A percentile compares a stretch with the other conserved stretches of the same genome.
phyloP scores from a whole-genome alignment of 768 basidiomycete genomes.

The Xerocomellus dryophilus region DNA sequence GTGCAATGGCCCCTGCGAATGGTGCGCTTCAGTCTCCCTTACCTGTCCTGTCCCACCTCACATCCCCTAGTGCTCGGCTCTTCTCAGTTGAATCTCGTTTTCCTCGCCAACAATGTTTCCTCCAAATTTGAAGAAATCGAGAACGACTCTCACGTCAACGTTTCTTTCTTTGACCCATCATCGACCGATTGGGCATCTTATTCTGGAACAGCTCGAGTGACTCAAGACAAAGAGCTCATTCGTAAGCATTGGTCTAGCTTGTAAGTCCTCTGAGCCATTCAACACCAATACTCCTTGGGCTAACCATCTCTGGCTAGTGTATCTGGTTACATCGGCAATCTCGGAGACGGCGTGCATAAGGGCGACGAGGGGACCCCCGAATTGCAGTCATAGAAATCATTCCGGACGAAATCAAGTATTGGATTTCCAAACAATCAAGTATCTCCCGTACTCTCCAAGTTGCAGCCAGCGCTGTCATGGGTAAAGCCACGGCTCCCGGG shows the following conservation, averaged over 20 bases:
- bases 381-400: conserved; percentile 75
- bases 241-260: conserved; percentile 60
- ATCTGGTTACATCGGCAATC: conserved; percentile 80
- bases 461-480: conserved; percentile 56
- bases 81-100: conserved; percentile 55
- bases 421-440: conserved; percentile 60
- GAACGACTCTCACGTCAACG: conserved; percentile 75
- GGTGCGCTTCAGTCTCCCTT: conserved; percentile 39
- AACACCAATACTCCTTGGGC: not conserved
- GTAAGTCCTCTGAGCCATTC: conserved; percentile 31
- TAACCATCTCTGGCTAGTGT: conserved; percentile 38
- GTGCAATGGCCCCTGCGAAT: conserved; percentile 74
- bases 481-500: conserved; percentile 65
- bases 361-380: conserved; percentile 79
- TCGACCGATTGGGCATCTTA: conserved; percentile 81
- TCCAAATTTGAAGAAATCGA: conserved; percentile 76
- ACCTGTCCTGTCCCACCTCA: not conserved
- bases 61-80: conserved; percentile 39
- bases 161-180: conserved; percentile 67
- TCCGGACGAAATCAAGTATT: conserved; percentile 81
- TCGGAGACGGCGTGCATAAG: conserved; percentile 80
- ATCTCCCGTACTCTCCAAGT: conserved; percentile 60
- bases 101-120: conserved; percentile 71
- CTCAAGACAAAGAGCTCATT: conserved; percentile 59
- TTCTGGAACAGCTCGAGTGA: conserved; percentile 67